Conservation (phyloP, 345 rosid genomes). For the Hibiscus trionum region DNA sequence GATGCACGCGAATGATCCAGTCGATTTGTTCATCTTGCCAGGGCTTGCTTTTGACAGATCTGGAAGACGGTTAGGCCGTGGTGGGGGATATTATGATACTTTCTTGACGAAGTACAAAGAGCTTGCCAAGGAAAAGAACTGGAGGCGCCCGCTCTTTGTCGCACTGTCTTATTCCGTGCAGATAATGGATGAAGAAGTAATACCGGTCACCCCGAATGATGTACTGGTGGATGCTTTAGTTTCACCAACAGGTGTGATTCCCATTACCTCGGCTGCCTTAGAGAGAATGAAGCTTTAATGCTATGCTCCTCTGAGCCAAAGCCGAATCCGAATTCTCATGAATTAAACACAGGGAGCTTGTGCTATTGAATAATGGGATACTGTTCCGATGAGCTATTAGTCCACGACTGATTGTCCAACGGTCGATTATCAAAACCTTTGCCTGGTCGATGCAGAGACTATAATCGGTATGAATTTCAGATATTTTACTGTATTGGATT, state of each 20-base stretch:
- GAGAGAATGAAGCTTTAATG: slow-evolving; percentile 36
- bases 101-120: slow-evolving; percentile 66
- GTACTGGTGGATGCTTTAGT: slow-evolving; percentile 67
- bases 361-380: too few species aligned
- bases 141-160: slow-evolving; percentile 72
- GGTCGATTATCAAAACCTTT: background rate
- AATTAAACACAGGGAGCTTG: too few species aligned
- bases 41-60: slow-evolving; percentile 94
- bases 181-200: slow-evolving; percentile 62
- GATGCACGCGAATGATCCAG: slow-evolving; percentile 65
- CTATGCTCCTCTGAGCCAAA: slow-evolving; percentile 10
- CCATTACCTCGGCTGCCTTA: slow-evolving; percentile 46
- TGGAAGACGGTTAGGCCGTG: slow-evolving; percentile 94
- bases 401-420: background rate
- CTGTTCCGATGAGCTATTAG: background rate
- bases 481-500: background rate
- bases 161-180: slow-evolving; percentile 84
- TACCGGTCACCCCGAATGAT: slow-evolving; percentile 60
- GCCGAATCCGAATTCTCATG: background rate
- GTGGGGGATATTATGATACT: slow-evolving; percentile 91
- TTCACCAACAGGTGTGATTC: slow-evolving; percentile 64
- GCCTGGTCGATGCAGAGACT: background rate
- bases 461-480: background rate
- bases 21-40: slow-evolving; percentile 79
- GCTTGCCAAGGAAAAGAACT: slow-evolving; percentile 60